phyloP scores from a whole-genome alignment of 345 rosid genomes.

The Salix suchowensis region DNA sequence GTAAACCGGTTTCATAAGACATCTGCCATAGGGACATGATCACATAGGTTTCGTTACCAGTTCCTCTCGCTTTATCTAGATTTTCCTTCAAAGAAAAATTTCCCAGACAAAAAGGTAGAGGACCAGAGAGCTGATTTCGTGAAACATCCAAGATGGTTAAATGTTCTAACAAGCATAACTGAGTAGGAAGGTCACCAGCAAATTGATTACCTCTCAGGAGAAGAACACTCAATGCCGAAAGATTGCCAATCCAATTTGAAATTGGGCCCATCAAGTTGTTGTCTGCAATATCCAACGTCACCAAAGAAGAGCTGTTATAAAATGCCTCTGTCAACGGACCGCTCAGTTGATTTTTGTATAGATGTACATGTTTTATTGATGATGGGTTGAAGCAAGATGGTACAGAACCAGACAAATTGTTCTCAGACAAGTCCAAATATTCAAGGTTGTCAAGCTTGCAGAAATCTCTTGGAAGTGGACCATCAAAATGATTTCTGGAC shows the following conservation, averaged over 20 bases:
- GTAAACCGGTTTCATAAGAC: too few relatives aligned
- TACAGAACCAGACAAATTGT: not conserved
- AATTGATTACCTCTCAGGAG: slow-evolving; percentile 14
- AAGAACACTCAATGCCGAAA: slow-evolving; percentile 6
- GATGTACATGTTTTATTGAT: not conserved
- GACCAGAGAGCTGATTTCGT: slow-evolving; percentile 6
- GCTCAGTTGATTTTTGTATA: not conserved
- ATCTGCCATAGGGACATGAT: too few relatives aligned
- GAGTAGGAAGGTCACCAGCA: slow-evolving; percentile 9
- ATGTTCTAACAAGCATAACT: not conserved
- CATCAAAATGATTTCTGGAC: not conserved
- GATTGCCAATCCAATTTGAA: slow-evolving; percentile 10
- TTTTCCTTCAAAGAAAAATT: not conserved
- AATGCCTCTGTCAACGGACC: not conserved
- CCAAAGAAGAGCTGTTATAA: not conserved
- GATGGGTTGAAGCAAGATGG: not conserved
- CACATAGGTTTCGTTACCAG: too few relatives aligned
- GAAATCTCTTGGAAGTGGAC: not conserved
- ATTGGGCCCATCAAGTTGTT: slow-evolving; percentile 11
- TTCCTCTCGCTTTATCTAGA: not conserved
- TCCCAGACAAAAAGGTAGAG: slow-evolving; percentile 2
- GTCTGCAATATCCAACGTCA: slow-evolving; percentile 5
- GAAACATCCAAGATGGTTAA: slow-evolving; percentile 21
- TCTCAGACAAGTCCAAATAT: not conserved
- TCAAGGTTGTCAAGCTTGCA: not conserved